Evolutionary conservation across 257 asterid genomes (phyloP).

Genomic region (Buddleja alternifolia): DNA sequence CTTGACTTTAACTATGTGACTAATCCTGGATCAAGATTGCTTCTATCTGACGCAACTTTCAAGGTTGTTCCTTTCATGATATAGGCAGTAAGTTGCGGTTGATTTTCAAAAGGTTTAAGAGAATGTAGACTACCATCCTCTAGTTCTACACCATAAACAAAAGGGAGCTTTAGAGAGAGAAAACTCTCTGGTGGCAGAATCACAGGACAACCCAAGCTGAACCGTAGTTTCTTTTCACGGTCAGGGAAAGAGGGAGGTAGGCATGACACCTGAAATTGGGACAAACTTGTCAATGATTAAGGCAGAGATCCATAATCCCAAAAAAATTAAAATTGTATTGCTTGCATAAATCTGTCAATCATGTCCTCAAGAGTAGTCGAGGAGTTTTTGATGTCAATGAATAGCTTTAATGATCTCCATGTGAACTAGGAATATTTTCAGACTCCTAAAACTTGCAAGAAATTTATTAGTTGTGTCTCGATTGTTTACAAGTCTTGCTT

Average conservation of each 20-base stretch:
- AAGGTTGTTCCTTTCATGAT: slow-evolving; percentile 70
- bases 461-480: too few species aligned
- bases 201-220: slow-evolving; percentile 81
- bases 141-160: slow-evolving; percentile 74
- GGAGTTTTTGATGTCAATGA: not conserved
- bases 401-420: not conserved
- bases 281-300: slow-evolving; percentile 29
- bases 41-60: slow-evolving; percentile 57
- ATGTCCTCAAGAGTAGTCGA: too few species aligned
- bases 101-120: slow-evolving; percentile 70
- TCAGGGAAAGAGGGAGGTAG: slow-evolving; percentile 74
- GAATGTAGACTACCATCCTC: slow-evolving; percentile 77
- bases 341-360: slow-evolving; percentile 21
- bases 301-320: not conserved
- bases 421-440: too few species aligned
- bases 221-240: slow-evolving; percentile 70
- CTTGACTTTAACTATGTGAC: slow-evolving; percentile 35
- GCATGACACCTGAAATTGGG: slow-evolving; percentile 65
- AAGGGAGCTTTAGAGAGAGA: slow-evolving; percentile 88
- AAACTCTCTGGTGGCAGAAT: slow-evolving; percentile 95
- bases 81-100: slow-evolving; percentile 89
- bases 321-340: not conserved
- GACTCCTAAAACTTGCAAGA: too few species aligned
- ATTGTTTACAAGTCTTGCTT: too few species aligned
- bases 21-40: slow-evolving; percentile 49